These are phyloP conservation scores for Ceratocystis eucalypticola DNA, from an alignment of 2,329 filamentous ascomycete species.

Conservation along the genomic window DNA sequence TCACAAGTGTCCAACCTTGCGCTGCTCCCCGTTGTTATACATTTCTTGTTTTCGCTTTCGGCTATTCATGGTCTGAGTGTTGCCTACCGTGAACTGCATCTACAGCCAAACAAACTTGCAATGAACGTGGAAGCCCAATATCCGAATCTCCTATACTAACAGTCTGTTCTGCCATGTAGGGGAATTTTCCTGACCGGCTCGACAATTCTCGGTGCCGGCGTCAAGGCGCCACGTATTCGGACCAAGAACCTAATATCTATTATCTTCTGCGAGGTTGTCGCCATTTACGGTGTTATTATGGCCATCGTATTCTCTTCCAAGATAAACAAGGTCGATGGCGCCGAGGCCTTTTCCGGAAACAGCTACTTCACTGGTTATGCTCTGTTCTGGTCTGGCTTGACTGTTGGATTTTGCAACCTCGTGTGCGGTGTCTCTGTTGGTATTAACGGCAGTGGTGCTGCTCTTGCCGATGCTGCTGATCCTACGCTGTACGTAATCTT, in stretches of 20 bases:
- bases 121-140: not conserved
- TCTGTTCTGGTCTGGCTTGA: constrained; percentile 89
- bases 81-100: not conserved
- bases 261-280: constrained; percentile 99
- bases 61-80: not conserved
- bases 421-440: constrained; percentile 93
- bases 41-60: not conserved
- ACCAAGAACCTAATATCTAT: constrained; percentile 99
- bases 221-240: constrained; percentile 90
- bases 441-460: constrained; percentile 95
- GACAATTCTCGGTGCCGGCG: constrained; percentile 91
- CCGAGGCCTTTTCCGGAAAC: constrained; percentile 55
- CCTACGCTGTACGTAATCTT: constrained; percentile 58
- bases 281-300: constrained; percentile 99
- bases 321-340: constrained; percentile 50
- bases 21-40: not conserved
- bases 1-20: not conserved
- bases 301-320: constrained; percentile 95
- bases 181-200: constrained; percentile 98
- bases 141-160: not conserved
- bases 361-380: constrained; percentile 93
- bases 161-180: constrained; percentile 39
- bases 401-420: constrained; percentile 89
- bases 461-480: constrained; percentile 89
- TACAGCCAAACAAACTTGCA: no score